These are phyloP conservation scores for Pogostemon cablin DNA, from an alignment of 257 asterid species.

Conservation along the genomic window DNA sequence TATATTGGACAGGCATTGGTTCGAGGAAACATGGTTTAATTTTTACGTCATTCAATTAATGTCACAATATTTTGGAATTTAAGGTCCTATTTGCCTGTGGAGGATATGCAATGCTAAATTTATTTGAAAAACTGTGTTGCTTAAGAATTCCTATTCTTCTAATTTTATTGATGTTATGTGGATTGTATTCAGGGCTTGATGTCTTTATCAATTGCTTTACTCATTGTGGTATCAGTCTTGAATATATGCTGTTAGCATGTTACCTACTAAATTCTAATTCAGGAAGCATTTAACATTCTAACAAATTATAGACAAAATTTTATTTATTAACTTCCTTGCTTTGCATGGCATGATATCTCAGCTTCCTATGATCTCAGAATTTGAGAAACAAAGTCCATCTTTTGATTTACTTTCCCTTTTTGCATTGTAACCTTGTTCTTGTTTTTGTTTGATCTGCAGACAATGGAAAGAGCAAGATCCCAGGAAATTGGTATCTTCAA, in stretches of 20 bases:
- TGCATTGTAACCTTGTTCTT: constrained; percentile 18
- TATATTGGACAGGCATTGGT: constrained; percentile 9
- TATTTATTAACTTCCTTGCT: background rate
- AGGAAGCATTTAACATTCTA: constrained; percentile 4
- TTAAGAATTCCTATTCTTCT: constrained; percentile 13
- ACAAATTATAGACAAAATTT: background rate
- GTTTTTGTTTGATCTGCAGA: constrained; percentile 48
- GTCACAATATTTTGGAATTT: constrained; percentile 2
- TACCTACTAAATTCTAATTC: constrained; percentile 13
- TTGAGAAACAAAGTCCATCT: constrained; percentile 19
- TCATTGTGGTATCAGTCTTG: constrained; percentile 18
- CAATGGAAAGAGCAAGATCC: constrained; percentile 91
- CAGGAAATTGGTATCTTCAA: constrained; percentile 80
- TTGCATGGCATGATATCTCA: no score
- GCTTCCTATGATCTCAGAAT: no score
- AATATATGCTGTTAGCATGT: constrained; percentile 4
- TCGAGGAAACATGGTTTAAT: background rate
- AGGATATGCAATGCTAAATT: constrained; percentile 7
- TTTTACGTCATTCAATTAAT: background rate
- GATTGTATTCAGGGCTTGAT: background rate
- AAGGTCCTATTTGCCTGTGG: constrained; percentile 26
- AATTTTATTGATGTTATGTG: constrained; percentile 7
- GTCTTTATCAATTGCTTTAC: constrained; percentile 20
- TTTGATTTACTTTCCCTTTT: constrained; percentile 23
- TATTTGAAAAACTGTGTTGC: constrained; percentile 16